phyloP scores from a whole-genome alignment of 2,329 filamentous ascomycete genomes.

The Neophaeococcomyces aloes region DNA sequence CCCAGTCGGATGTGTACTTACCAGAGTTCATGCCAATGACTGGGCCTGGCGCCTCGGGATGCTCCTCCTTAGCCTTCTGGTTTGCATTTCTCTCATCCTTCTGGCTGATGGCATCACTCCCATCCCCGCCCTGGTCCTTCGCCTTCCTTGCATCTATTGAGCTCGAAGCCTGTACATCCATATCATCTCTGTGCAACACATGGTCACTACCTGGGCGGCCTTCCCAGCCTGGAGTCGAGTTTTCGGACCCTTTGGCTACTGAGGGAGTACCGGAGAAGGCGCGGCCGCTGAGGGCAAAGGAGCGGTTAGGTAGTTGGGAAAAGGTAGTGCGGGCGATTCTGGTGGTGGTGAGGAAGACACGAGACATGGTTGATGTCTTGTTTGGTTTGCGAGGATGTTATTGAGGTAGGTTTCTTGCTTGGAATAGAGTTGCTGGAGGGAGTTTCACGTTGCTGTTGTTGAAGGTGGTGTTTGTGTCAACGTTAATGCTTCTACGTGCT shows the following conservation, averaged over 20 bases:
- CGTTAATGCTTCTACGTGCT: no score
- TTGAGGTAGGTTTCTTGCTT: background rate
- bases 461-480: no score
- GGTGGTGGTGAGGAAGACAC: background rate
- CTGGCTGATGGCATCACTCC: slow-evolving; percentile 31
- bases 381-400: no score
- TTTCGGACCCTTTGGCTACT: background rate
- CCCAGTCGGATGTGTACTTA: slow-evolving; percentile 22
- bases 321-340: no score
- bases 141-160: slow-evolving; percentile 26
- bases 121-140: slow-evolving; percentile 26
- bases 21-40: slow-evolving; percentile 45
- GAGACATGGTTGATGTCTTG: no score
- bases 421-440: background rate
- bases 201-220: slow-evolving; percentile 28
- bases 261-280: background rate
- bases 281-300: background rate
- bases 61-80: slow-evolving; percentile 36
- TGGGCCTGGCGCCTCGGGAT: slow-evolving; percentile 41
- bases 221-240: slow-evolving; percentile 24
- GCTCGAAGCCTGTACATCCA: slow-evolving; percentile 26
- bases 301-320: background rate
- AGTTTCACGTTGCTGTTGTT: no score
- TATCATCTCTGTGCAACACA: slow-evolving; percentile 26
- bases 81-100: slow-evolving; percentile 30